A percentile compares a stretch with the other conserved stretches of the same genome.
Evolutionary conservation across 2,329 filamentous ascomycete genomes (phyloP).

Genomic region (Uncinocarpus reesii): DNA sequence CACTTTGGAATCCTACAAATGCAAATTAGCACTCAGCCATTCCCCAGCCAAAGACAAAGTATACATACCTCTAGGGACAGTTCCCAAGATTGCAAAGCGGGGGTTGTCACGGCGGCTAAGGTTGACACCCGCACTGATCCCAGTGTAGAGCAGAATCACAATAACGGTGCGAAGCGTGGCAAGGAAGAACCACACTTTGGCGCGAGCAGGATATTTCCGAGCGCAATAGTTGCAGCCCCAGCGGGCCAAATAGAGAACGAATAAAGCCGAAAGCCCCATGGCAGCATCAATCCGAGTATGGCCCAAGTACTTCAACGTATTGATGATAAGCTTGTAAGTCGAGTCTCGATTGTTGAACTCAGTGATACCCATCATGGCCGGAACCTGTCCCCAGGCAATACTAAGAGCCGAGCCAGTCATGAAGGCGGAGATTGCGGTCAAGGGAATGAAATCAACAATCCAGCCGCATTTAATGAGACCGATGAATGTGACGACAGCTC

Average conservation of each 20-base stretch:
- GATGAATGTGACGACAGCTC: slow-evolving; percentile 65
- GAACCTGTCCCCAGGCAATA: slow-evolving; percentile 75
- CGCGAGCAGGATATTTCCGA: slow-evolving; percentile 56
- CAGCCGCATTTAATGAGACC: slow-evolving; percentile 73
- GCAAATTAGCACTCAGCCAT: background rate
- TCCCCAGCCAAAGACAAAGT: background rate
- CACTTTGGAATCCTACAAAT: slow-evolving; percentile 61
- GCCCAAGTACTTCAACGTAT: slow-evolving; percentile 63
- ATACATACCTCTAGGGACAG: slow-evolving; percentile 60
- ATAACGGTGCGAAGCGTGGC: slow-evolving; percentile 84
- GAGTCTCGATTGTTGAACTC: slow-evolving; percentile 61
- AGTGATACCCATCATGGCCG: slow-evolving; percentile 67
- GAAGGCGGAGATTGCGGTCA: slow-evolving; percentile 83
- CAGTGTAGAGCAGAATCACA: slow-evolving; percentile 81
- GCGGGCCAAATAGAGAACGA: slow-evolving; percentile 67
- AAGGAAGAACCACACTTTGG: slow-evolving; percentile 78
- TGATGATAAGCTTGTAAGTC: slow-evolving; percentile 74
- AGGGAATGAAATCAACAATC: slow-evolving; percentile 86
- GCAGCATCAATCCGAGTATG: slow-evolving; percentile 65
- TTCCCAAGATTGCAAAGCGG: slow-evolving; percentile 61
- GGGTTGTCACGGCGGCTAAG: slow-evolving; percentile 53
- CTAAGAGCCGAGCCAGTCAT: slow-evolving; percentile 94
- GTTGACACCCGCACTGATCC: slow-evolving; percentile 82
- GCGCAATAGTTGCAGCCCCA: slow-evolving; percentile 54
- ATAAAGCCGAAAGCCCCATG: slow-evolving; percentile 73